Evolutionary conservation across 331 rosid genomes (phyloP), one percentile per base, ranked within the genome.

Genomic region (Malus hybrid): DNA sequence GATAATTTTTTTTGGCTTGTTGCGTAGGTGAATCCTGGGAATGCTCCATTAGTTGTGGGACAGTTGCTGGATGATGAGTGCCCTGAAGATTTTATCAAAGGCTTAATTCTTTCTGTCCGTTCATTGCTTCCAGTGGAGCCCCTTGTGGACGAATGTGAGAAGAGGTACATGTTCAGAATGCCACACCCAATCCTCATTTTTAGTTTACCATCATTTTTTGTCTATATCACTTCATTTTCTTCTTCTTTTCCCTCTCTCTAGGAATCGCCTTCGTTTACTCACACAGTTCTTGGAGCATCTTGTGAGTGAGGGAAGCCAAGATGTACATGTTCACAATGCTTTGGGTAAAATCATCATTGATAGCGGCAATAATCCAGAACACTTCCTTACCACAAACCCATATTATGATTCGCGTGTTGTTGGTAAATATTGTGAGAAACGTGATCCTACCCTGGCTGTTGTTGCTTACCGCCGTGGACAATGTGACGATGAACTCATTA

Each of bases 221-320:
- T 71, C 15, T 27, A 46, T 65, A n/a, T 29, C 71, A 1, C 76
- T 82, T 48, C 4, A 27, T 6, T 27, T n/a, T 6, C 27, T 39
- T 31, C 42, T 76, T n/a, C 14, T 73, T 75, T 76, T 76, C 65
- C 56, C 14, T 69, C 32, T 71, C 67, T 7, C 22, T 56, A 95
- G 99, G 90, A 95, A 95, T 56, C 99, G 97, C 31, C 95, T 95
- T 81, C 97, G 99, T 34, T 82, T 95, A 69, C 99, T 95, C 74
- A 86, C 97, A 36, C 99, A 95, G 79, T 95, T 95, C 82, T 84
- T 95, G 88, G 99, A 95, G 87, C 97, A 95, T 90, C 96, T 95
- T 28, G 99, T 95, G 86, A 92, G 97, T 57, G 99, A 95, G 87
- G 99, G 99, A 84, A 95, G 99, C 93, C 99, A 92, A 82, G 99